Conservation (phyloP, 768 basidiomycete species). For the Boletus reticulatus region DNA sequence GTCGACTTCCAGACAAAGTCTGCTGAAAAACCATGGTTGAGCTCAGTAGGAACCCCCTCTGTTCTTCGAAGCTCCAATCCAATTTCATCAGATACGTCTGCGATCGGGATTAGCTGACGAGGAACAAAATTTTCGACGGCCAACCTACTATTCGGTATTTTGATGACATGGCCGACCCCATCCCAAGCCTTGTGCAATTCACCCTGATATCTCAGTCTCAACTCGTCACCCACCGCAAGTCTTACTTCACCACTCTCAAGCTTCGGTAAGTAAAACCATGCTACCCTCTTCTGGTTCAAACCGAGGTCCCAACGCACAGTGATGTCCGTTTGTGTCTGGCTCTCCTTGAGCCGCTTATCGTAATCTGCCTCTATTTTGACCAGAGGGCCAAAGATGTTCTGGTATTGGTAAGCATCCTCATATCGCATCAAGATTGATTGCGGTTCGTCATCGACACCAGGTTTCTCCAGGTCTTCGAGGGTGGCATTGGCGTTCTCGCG, state of each 20-base stretch:
- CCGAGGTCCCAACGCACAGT: constrained; percentile 97
- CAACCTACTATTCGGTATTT: constrained; percentile 93
- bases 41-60: constrained; percentile 91
- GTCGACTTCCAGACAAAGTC: constrained; percentile 99
- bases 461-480: constrained; percentile 95
- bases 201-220: constrained; percentile 85
- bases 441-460: constrained; percentile 97
- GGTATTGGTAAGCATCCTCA: constrained; percentile 99
- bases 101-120: constrained; percentile 8
- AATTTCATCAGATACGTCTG: constrained; percentile 98
- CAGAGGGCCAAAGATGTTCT: constrained; percentile 98
- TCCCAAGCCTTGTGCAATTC: constrained; percentile 95
- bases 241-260: constrained; percentile 97
- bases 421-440: constrained; percentile 88
- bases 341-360: constrained; percentile 96
- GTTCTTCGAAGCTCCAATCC: constrained; percentile 86
- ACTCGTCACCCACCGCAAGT: constrained; percentile 94
- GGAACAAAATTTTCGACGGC: not conserved
- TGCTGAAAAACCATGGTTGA: constrained; percentile 93
- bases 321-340: constrained; percentile 97
- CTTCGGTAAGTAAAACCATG: constrained; percentile 96
- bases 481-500: constrained; percentile 93
- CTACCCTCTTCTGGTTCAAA: constrained; percentile 97
- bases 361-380: constrained; percentile 99
- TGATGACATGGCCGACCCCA: constrained; percentile 96